Conservation (phyloP, 805 yeast species). For the Cyberlindnera veronae region DNA sequence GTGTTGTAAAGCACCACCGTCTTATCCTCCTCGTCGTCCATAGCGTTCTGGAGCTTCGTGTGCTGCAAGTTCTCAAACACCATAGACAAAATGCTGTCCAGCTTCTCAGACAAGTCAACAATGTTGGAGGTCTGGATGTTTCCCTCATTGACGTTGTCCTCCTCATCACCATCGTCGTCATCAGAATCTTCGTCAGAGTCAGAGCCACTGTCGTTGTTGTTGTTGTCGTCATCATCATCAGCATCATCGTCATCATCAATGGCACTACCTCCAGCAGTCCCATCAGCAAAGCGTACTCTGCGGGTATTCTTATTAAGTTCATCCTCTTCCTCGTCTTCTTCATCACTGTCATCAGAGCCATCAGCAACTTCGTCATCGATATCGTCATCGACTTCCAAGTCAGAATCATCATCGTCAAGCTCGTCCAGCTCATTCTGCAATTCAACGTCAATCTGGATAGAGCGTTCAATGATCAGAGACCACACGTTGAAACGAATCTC, state of each 20-base stretch:
- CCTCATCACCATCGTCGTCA: constrained; percentile 40
- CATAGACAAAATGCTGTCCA: constrained; percentile 64
- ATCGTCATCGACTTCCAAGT: constrained; percentile 32
- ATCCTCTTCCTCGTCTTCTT: constrained; percentile 35
- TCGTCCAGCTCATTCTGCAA: constrained; percentile 86
- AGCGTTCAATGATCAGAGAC: constrained; percentile 74
- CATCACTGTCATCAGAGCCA: constrained; percentile 27
- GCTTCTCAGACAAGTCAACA: constrained; percentile 55
- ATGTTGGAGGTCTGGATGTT: constrained; percentile 37
- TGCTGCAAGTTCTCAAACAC: constrained; percentile 49
- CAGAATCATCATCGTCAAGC: constrained; percentile 44
- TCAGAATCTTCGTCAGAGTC: constrained; percentile 30
- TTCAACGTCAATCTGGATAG: constrained; percentile 88
- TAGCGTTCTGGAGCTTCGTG: constrained; percentile 24
- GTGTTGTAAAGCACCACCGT: constrained; percentile 71
- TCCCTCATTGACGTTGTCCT: constrained; percentile 34
- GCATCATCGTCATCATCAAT: constrained; percentile 44
- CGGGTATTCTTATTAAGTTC: constrained; percentile 32
- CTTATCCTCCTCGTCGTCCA: constrained; percentile 46
- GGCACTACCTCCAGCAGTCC: constrained; percentile 45
- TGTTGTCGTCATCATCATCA: constrained; percentile 33
- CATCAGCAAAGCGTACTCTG: constrained; percentile 19
- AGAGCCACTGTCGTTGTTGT: constrained; percentile 18
- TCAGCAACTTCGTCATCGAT: constrained; percentile 25
- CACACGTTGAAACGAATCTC: constrained; percentile 74